Evolutionary conservation across 2,329 filamentous ascomycete species (phyloP), one percentile per base, ranked within the genome.

Genomic region (Diaporthe sp.): DNA sequence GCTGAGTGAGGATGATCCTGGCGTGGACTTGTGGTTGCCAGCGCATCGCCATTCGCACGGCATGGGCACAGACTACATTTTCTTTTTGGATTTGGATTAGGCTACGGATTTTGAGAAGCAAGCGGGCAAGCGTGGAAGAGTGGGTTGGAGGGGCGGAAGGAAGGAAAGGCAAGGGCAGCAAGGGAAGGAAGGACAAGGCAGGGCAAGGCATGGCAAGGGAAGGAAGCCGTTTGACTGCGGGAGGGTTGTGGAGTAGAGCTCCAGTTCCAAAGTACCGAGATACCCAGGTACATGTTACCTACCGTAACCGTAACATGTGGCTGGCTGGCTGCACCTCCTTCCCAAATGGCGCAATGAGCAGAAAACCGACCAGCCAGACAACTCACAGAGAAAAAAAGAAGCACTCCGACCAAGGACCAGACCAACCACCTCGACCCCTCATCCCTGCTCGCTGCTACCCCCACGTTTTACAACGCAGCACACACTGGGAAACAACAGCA

Each of bases 391-490:
- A 30, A n/a, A 27, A 39, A 47, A 25, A 30, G 39, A 42, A 27
- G 17, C 17, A 25, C n/a, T 44, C 39, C 39, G 63, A 37, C 44
- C 22, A 12, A 35, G 27, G 30, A 35, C 44, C 44, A 44, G 44
- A 51, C 44, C 63, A 51, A 35, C 63, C 63, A 66, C 63, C 44
- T 44, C 7, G 27, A 66, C 30, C 63, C 44, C 44, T 66, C 22
- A 66, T 66, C 63, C 63, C 63, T 66, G 63, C 25, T 13, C 63
- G 3, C 44, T 66, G 44, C 63, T 66, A 66, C 63, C 63, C 63
- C 63, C 63, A 66, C 63, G 63, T 66, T 66, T 66, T 66, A 66
- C 63, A 66, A 66, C 63, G 27, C 63, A 66, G 63, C 63, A 66
- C 44, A 35, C 44, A 51, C 61, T n/a, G 42, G 19, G 22, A 51